phyloP scores from a whole-genome alignment of 805 yeast species.

The Kodamaea kaohsiungensis region DNA sequence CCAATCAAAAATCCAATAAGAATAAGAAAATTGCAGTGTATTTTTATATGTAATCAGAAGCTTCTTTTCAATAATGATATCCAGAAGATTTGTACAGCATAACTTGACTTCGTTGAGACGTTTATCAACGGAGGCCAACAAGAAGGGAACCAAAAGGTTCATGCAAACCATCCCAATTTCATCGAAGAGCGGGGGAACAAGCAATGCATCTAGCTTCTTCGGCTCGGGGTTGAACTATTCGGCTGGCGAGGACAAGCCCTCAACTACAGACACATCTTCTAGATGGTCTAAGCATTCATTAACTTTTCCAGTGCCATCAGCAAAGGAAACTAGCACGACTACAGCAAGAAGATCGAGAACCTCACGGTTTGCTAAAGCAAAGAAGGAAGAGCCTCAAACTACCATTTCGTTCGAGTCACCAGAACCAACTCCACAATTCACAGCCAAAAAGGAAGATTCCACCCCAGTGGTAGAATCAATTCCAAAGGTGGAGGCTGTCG shows the following conservation, averaged over 20 bases:
- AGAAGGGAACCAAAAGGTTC: conserved; percentile 29
- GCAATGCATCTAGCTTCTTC: conserved; percentile 8
- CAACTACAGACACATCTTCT: conserved; percentile 9
- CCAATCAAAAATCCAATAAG: neutral
- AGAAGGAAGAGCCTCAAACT: conserved; percentile 10
- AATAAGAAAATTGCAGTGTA: neutral
- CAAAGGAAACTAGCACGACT: neutral
- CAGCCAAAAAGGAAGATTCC: conserved; percentile 4
- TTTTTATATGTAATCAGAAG: conserved; percentile 1
- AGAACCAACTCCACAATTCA: conserved; percentile 4
- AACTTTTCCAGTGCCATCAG: conserved; percentile 13
- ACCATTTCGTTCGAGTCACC: conserved; percentile 7
- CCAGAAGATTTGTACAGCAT: conserved; percentile 11
- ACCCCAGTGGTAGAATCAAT: conserved; percentile 4
- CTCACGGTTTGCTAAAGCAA: conserved; percentile 22
- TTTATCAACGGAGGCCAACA: conserved; percentile 21
- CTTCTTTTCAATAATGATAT: conserved; percentile 9
- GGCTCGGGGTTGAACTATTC: conserved; percentile 12
- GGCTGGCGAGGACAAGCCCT: conserved; percentile 7
- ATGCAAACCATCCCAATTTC: conserved; percentile 37
- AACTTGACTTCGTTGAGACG: conserved; percentile 12
- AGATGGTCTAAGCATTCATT: conserved; percentile 38
- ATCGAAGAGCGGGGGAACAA: conserved; percentile 9
- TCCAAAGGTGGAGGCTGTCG: neutral
- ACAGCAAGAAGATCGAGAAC: conserved; percentile 35